Conservation (phyloP, 177 flowering plant species). For the Telopea speciosissima region DNA sequence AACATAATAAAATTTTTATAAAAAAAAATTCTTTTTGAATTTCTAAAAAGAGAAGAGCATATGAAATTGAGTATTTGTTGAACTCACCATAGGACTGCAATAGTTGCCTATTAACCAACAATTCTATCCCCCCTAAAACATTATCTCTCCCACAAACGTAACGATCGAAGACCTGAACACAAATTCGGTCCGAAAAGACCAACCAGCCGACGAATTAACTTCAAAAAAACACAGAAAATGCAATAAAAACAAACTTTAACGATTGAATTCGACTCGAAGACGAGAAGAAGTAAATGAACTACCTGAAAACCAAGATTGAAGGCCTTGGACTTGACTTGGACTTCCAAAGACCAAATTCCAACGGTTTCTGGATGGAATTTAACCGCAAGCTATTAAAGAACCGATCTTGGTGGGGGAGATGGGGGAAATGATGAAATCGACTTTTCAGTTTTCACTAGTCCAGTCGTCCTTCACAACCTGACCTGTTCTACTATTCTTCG, state of each 20-base stretch:
- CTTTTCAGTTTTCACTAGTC: not conserved
- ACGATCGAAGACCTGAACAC: not conserved
- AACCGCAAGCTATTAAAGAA: slow-evolving; percentile 5
- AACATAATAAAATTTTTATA: not conserved
- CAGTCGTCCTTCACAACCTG: too few relatives aligned
- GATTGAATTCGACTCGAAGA: not conserved
- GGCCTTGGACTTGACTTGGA: not conserved
- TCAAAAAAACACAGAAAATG: not conserved
- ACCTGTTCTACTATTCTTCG: not conserved
- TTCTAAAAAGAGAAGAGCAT: too few relatives aligned
- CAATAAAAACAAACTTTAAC: not conserved
- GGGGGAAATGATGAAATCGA: not conserved
- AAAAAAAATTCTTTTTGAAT: too few relatives aligned
- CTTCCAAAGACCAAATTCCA: not conserved
- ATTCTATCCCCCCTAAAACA: too few relatives aligned
- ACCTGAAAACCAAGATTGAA: not conserved
- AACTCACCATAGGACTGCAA: slow-evolving; percentile 14
- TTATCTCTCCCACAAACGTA: not conserved
- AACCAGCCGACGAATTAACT: not conserved
- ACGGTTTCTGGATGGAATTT: not conserved
- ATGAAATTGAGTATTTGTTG: not conserved
- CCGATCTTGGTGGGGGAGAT: slow-evolving; percentile 1
- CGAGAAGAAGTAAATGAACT: not conserved
- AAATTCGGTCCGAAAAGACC: not conserved
- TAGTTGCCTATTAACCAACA: too few relatives aligned